Base-by-base conservation (phyloP, 345 rosid genomes). In the Camelina laxa region DNA sequence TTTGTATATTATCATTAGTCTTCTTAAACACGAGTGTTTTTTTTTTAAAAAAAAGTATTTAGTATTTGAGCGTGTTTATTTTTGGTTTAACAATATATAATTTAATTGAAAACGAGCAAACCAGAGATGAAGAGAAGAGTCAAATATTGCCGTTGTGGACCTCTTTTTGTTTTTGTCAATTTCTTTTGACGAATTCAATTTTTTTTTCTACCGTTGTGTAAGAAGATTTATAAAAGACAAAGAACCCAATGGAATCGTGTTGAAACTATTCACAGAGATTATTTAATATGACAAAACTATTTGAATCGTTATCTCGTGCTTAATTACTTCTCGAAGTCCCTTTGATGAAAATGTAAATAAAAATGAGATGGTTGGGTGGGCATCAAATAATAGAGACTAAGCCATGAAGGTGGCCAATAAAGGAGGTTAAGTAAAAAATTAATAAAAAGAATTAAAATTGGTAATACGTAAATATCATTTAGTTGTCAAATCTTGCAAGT, bases 131-230 rank as follows among this genome's bases (percentile, higher is more conserved):
- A 7, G 36, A 33, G 36, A 33, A 33, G 66, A 55, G 71, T 70
- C 80, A 76, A 70, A 76, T 76, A 56, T 4, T 76, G 71, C 66
- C 80, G 80, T 76, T 76, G 80, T 63, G 27, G 59, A 36, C 65
- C 22, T 42, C 38, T 45, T 51, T 66, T 76, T 4, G 44, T 67
- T 4, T 51, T 51, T 41, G 47, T 69, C 63, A 31, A 20, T 54
- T 45, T 69, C 22, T 45, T 69, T 69, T 59, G 65, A 69, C 59
- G 17, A 33, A n/a, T 69, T 76, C 65, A 51, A 38, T 20, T 67
- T 60, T 14, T 30, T 67, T 58, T 59, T 33, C 36, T 9, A 67
- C 72, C 67, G 78, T 74, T 74, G 73, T 39, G 3, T 59, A 51
- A 61, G 9, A 16, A 21, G 5, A 38, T 39, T 9, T 30, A 33